Percentiles rank a stretch among this genome's conserved stretches.
phyloP scores from a whole-genome alignment of 2,329 filamentous ascomycete species.

The Colletotrichum neosansevieriae region DNA sequence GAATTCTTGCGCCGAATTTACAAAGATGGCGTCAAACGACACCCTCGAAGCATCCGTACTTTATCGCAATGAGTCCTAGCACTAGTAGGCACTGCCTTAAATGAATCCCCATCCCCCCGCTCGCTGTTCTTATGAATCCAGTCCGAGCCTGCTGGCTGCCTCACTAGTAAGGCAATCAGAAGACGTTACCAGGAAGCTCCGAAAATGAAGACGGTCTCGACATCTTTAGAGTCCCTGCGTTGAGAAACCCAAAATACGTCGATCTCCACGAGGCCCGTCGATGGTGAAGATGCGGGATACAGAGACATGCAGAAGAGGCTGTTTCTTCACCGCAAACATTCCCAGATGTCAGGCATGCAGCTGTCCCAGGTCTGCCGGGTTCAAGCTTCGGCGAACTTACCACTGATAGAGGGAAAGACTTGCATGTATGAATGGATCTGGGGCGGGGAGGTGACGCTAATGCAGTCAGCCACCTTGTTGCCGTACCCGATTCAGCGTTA shows the following conservation, averaged over 20 bases:
- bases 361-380: constrained; percentile 1
- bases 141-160: too few relatives aligned
- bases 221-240: neutral
- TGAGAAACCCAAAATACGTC: neutral
- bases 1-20: too few relatives aligned
- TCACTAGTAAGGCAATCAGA: too few relatives aligned
- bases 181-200: too few relatives aligned
- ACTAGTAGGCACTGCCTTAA: too few relatives aligned
- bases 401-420: neutral
- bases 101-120: too few relatives aligned
- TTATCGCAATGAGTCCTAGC: too few relatives aligned
- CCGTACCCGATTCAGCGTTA: constrained; percentile 6
- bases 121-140: too few relatives aligned
- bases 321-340: neutral
- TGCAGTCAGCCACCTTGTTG: neutral
- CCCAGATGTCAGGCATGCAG: constrained; percentile 5
- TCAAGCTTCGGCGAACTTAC: constrained; percentile 1
- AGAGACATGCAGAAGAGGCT: constrained; percentile 12
- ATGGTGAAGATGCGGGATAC: neutral
- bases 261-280: neutral
- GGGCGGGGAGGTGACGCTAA: neutral
- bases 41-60: too few relatives aligned
- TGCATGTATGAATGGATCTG: neutral
- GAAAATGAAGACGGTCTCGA: too few relatives aligned
- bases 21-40: too few relatives aligned